phyloP scores from a whole-genome alignment of 805 yeast genomes.

The Myxozyma vanderwaltii region DNA sequence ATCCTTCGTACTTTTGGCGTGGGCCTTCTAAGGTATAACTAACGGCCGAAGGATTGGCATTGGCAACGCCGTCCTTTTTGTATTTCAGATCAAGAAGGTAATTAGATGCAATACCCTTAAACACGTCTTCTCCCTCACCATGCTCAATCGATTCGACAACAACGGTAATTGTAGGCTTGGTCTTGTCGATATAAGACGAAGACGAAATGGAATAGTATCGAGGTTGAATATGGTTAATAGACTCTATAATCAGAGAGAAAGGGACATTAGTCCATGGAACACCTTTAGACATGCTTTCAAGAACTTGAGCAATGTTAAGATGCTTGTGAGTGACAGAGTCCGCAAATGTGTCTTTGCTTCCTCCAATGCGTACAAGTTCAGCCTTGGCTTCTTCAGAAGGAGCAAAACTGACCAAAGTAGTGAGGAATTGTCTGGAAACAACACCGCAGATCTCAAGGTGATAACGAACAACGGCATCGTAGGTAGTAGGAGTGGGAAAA shows the following conservation, averaged over 20 bases:
- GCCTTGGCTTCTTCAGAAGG: conserved; percentile 63
- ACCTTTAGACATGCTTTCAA: conserved; percentile 63
- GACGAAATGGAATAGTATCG: conserved; percentile 97
- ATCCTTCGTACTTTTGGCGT: conserved; percentile 52
- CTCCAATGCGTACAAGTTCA: conserved; percentile 55
- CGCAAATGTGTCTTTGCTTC: conserved; percentile 71
- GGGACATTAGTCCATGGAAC: conserved; percentile 76
- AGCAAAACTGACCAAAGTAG: conserved; percentile 75
- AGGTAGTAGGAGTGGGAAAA: conserved; percentile 69
- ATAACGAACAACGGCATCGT: conserved; percentile 80
- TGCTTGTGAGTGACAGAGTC: conserved; percentile 60
- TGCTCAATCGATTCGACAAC: conserved; percentile 67
- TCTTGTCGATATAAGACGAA: conserved; percentile 75
- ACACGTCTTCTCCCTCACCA: conserved; percentile 44
- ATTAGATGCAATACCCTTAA: conserved; percentile 90
- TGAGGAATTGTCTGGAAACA: conserved; percentile 83
- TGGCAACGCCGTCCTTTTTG: conserved; percentile 52
- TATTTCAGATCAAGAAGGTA: conserved; percentile 72
- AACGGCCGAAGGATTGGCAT: conserved; percentile 47
- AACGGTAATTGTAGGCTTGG: conserved; percentile 80
- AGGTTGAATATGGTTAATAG: conserved; percentile 79
- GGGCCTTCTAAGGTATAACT: conserved; percentile 85
- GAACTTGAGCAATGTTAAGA: conserved; percentile 74
- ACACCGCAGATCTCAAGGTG: conserved; percentile 91
- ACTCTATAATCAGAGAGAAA: conserved; percentile 79